Percentiles rank a stretch among this genome's conserved stretches.
Conservation (phyloP, 2,329 filamentous ascomycete genomes). For the Pleomassaria siparia region DNA sequence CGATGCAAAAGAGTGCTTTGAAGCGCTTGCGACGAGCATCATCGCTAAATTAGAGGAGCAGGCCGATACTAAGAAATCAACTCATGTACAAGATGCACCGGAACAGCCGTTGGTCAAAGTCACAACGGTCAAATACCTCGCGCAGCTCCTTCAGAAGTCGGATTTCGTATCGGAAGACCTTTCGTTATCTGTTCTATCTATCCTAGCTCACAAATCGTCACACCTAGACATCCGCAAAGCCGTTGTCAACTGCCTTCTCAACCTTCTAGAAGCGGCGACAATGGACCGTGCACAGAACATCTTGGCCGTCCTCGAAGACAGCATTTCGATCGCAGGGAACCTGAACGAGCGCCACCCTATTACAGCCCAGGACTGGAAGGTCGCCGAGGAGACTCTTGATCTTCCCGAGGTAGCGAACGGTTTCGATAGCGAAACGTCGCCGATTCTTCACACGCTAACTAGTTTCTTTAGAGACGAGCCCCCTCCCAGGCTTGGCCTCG, state of each 20-base stretch:
- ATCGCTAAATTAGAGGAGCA: constrained; percentile 29
- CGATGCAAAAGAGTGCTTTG: constrained; percentile 30
- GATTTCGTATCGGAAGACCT: constrained; percentile 34
- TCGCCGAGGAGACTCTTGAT: constrained; percentile 5
- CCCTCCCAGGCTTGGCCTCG: too few species aligned
- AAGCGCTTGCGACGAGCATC: constrained; percentile 32
- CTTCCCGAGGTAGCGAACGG: neutral
- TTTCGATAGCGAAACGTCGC: neutral
- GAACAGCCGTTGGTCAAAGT: constrained; percentile 38
- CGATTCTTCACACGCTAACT: constrained; percentile 11
- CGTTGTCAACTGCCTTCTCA: constrained; percentile 37
- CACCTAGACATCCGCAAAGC: constrained; percentile 44
- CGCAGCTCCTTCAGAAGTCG: constrained; percentile 39
- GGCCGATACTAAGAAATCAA: constrained; percentile 10
- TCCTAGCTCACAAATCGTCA: constrained; percentile 28
- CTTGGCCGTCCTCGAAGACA: constrained; percentile 24
- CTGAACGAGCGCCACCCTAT: constrained; percentile 38
- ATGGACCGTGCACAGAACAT: constrained; percentile 14
- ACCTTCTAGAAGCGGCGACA: constrained; percentile 19
- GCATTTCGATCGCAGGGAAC: constrained; percentile 37
- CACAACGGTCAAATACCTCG: constrained; percentile 47
- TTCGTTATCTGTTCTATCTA: constrained; percentile 32
- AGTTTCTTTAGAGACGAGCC: constrained; percentile 13
- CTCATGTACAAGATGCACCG: neutral
- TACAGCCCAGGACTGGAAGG: constrained; percentile 34